phyloP scores from a whole-genome alignment of 108 stramenopile genomes.

The Pelagomonas calceolata region DNA sequence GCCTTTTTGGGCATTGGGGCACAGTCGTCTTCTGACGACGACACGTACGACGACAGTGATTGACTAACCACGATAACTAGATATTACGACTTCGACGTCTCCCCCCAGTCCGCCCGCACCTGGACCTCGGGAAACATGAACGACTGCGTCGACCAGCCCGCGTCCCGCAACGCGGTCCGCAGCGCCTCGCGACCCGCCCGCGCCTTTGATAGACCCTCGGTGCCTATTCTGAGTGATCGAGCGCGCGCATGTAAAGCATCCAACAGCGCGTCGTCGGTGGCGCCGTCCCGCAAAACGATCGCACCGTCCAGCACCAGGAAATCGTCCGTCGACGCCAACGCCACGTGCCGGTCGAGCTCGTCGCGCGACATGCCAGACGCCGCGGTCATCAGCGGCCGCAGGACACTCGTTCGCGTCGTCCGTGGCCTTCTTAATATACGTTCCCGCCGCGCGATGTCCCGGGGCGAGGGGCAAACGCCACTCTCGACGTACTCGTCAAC shows the following conservation, averaged over 20 bases:
- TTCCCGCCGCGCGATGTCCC: conserved; percentile 11
- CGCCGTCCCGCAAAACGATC: conserved; percentile 17
- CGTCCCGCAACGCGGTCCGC: background rate
- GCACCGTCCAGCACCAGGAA: conserved; percentile 16
- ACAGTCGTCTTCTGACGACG: too few species aligned
- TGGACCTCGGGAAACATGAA: background rate
- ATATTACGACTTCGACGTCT: too few species aligned
- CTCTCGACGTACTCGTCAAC: conserved; percentile 17
- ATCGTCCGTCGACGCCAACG: conserved; percentile 5
- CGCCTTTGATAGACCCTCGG: too few species aligned
- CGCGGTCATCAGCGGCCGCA: conserved; percentile 5
- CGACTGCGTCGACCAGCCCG: background rate
- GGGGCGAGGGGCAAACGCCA: conserved; percentile 8
- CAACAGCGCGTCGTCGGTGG: conserved; percentile 13
- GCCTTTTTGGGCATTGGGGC: too few species aligned
- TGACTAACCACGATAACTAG: too few species aligned
- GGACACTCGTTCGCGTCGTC: background rate
- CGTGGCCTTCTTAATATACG: conserved; percentile 15
- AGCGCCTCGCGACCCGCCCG: background rate
- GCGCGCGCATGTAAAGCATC: conserved; percentile 17
- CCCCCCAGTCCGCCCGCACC: background rate
- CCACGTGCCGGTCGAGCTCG: background rate
- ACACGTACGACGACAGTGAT: too few species aligned
- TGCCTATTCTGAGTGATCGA: background rate
- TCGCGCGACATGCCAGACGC: background rate